Percentiles rank a stretch among this genome's conserved stretches.
These are phyloP conservation scores for Platanus orientalis DNA, from an alignment of 164 flowering plant genomes.

Conservation along the genomic window DNA sequence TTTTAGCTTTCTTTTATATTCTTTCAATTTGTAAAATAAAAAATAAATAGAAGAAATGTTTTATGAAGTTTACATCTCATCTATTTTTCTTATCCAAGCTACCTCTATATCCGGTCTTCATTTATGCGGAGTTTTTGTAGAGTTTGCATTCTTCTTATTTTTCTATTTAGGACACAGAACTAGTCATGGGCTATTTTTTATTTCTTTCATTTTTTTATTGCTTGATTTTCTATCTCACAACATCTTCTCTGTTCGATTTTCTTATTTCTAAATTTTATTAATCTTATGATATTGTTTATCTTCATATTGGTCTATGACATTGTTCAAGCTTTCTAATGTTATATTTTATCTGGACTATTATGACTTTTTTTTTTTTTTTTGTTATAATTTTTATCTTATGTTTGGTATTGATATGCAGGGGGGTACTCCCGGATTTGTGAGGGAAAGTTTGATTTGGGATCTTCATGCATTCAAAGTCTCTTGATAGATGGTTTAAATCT, in stretches of 20 bases:
- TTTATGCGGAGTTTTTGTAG: not conserved
- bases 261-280: too few relatives aligned
- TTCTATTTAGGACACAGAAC: too few relatives aligned
- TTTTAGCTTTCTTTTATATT: too few relatives aligned
- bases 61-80: too few relatives aligned
- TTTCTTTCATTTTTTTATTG: too few relatives aligned
- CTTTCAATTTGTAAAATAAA: too few relatives aligned
- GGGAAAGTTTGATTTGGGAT: constrained; percentile 30
- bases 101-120: not conserved
- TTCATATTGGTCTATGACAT: not conserved
- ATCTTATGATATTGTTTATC: not conserved
- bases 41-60: too few relatives aligned
- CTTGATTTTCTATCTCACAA: too few relatives aligned
- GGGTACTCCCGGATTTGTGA: constrained; percentile 35
- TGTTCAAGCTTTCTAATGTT: not conserved
- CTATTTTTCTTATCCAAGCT: too few relatives aligned
- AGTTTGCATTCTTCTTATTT: not conserved
- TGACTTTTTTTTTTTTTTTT: too few relatives aligned
- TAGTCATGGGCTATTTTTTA: too few relatives aligned
- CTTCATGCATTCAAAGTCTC: constrained; percentile 32
- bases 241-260: too few relatives aligned
- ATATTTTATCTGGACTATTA: not conserved
- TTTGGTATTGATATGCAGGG: constrained; percentile 30
- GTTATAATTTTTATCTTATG: not conserved
- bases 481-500: constrained; percentile 45